Conservation (phyloP, 2,329 filamentous ascomycete genomes). For the Celoporthe dispersa region DNA sequence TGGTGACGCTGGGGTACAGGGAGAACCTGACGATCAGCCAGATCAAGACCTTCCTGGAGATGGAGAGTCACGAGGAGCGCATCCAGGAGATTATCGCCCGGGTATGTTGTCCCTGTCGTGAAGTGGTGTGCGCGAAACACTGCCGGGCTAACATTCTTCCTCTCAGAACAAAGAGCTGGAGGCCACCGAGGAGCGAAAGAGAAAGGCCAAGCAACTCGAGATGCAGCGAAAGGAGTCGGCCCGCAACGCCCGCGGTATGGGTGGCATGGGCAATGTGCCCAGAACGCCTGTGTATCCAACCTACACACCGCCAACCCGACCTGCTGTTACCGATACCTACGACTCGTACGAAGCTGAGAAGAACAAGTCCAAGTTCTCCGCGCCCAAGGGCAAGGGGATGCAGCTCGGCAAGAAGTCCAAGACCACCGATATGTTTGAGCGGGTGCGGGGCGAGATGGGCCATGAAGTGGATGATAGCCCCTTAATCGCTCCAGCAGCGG, state of each 20-base stretch:
- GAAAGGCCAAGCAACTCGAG: constrained; percentile 97
- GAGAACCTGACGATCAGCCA: constrained; percentile 96
- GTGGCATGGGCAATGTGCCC: constrained; percentile 53
- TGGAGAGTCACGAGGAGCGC: constrained; percentile 98
- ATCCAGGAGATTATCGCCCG: constrained; percentile 97
- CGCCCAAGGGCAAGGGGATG: constrained; percentile 95
- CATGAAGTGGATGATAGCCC: constrained; percentile 79
- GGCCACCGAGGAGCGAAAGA: constrained; percentile 96
- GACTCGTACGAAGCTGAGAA: constrained; percentile 97
- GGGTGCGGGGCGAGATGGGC: constrained; percentile 90
- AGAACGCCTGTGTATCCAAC: constrained; percentile 84
- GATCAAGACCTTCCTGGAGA: constrained; percentile 98
- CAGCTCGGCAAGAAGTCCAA: constrained; percentile 99
- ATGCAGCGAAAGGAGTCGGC: constrained; percentile 97
- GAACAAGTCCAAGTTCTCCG: constrained; percentile 83
- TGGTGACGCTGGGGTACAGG: constrained; percentile 92
- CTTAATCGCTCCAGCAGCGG: constrained; percentile 61
- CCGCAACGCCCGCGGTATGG: constrained; percentile 66
- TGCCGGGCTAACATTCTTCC: constrained; percentile 18
- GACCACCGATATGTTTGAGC: constrained; percentile 95
- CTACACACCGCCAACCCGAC: constrained; percentile 79
- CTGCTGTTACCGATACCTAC: constrained; percentile 79
- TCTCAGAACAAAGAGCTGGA: constrained; percentile 95
- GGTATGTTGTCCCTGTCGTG: constrained; percentile 52
- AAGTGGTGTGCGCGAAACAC: neutral